Evolutionary conservation across 2,329 filamentous ascomycete genomes (phyloP).

Genomic region (Ophiostoma ulmi): DNA sequence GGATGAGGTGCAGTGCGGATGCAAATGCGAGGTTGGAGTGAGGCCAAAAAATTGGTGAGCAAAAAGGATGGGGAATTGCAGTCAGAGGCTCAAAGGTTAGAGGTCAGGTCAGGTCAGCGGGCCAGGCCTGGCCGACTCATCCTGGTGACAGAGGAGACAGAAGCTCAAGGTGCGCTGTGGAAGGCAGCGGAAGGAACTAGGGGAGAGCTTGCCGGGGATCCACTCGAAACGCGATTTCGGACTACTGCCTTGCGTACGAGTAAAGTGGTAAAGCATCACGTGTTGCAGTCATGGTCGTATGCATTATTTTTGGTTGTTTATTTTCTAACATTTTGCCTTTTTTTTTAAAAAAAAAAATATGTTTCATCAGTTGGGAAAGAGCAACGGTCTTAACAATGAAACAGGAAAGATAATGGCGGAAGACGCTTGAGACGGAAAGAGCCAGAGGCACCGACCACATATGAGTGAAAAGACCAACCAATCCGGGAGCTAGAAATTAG

Average conservation of each 20-base stretch:
- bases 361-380: not conserved
- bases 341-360: no score
- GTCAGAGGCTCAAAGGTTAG: not conserved
- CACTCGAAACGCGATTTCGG: not conserved
- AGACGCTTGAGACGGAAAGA: not conserved
- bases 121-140: not conserved
- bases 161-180: constrained; percentile 7
- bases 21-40: not conserved
- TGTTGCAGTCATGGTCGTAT: not conserved
- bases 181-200: constrained; percentile 4
- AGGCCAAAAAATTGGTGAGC: constrained; percentile 8
- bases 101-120: not conserved
- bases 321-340: no score
- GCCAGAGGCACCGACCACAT: not conserved
- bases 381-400: not conserved
- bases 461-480: not conserved
- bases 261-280: not conserved
- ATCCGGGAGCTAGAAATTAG: not conserved
- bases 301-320: not conserved
- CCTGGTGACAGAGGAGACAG: not conserved
- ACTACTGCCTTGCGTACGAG: not conserved
- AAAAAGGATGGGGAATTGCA: not conserved
- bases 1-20: not conserved
- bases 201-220: constrained; percentile 7
- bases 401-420: not conserved